Base-by-base conservation (phyloP, 2,329 filamentous ascomycete species). In the Trichoderma oligosporum region DNA sequence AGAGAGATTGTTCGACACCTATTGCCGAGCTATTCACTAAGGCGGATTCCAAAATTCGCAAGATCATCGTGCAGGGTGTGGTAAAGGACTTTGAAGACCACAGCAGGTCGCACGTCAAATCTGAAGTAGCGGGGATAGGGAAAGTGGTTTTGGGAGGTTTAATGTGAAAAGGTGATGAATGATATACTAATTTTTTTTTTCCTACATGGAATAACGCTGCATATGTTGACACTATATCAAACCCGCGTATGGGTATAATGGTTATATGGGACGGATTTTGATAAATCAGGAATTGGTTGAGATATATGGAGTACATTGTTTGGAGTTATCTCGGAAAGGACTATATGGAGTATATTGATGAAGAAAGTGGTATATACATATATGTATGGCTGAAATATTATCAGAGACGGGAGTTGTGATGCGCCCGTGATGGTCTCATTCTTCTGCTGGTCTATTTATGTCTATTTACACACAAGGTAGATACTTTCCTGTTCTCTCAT, bases 61-160 rank as follows among this genome's bases (percentile, higher is more conserved):
- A 97, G 75, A 85, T 97, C 49, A 87, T 99, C 60, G 82, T 99
- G 1, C 86, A 90, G 45, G 88, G 88, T 5, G 84, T 95, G 1
- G 87, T 97, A 46, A 86, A 91, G 64, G 94, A 99, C 68, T 97
- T 97, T 70, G 94, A 97, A 71, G 93, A 97, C 58, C 83, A 84
- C 18, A 94, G 88, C 70, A 79, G 93, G 44, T 78, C 77, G 42
- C 86, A 88, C 8, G 83, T 90, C 27, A 93, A 88, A 74, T 82
- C 82, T 11, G 94, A 99, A 74, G 79, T 97, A 46, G 86, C 86
- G 1, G 91, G 88, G 31, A 84, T 99, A 36, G 89, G 91, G 48
- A 94, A 91, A 71, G 87, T 97, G 27, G 91, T 97, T 2, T 74
- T 97, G 1, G 91, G 91, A 2, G 94, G 93, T 1, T 75, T 97